Evolutionary conservation across 73 alveolate genomes (phyloP), one percentile per base, ranked within the genome.

Genomic region (Tetrahymena thermophila): DNA sequence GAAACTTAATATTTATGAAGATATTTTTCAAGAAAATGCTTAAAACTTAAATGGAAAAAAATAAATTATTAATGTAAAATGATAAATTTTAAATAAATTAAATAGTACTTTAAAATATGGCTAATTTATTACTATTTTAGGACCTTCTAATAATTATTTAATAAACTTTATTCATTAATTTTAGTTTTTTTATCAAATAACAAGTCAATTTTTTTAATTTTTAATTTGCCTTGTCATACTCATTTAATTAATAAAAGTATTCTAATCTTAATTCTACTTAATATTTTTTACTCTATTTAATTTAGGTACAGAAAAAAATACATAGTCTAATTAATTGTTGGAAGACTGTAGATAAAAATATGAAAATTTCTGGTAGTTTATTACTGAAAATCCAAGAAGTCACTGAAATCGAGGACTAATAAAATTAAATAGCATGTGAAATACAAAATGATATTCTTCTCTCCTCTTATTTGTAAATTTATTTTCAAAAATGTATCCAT

Each of bases 371-470:
- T 25, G 97, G 97, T n/a, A 94, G 85, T 16, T 40, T 96, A 35
- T 17, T 25, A 17, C 57, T 96, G 1, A 96, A 96, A 83, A 93
- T 93, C 55, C 23, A 85, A 94, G 55, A 94, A 38, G 94, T 94
- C 35, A 57, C 40, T 19, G 97, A 96, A 35, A 96, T 71, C 89
- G 96, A 84, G 43, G 85, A 94, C 31, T 96, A 85, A 84, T 55
- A 85, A 44, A 94, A 44, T 50, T 93, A 85, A 93, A 94, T 85
- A 50, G 98, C 98, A 3, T 97, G 94, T 83, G 97, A 96, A 34
- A 58, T 85, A 96, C 94, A 97, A 58, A 97, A 97, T 94, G 98
- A 97, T 93, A 58, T 95, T 28, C 94, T 97, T 13, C 94, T 97
- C 28, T 94, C 96, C 85, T 10, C 96, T 96, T 17, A 94, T 95